A percentile compares a stretch with the other conserved stretches of the same genome.
These are phyloP conservation scores for Bruguiera hainesii DNA, from an alignment of 441 rosid genomes.

Conservation along the genomic window DNA sequence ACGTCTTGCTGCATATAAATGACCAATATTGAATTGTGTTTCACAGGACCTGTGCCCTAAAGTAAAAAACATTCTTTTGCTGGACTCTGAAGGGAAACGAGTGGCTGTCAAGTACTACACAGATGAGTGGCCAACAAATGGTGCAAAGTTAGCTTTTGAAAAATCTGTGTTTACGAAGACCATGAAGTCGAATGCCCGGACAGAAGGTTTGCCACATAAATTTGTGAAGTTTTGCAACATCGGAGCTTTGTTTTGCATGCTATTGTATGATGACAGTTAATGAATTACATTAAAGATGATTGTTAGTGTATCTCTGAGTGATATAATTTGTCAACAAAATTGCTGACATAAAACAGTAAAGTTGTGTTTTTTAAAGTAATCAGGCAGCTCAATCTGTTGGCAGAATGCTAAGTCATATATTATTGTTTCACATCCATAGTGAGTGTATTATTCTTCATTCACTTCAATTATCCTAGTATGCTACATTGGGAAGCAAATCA, in stretches of 20 bases:
- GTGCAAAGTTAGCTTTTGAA: constrained; percentile 66
- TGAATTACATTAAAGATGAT: not conserved
- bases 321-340: not conserved
- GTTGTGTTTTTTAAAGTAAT: not conserved
- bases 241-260: not conserved
- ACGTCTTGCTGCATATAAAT: not conserved
- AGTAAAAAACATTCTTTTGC: constrained; percentile 82
- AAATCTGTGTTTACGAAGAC: constrained; percentile 68
- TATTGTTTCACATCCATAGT: not conserved
- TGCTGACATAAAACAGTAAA: not conserved
- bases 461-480: not conserved
- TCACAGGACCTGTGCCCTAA: constrained; percentile 68
- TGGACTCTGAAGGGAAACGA: constrained; percentile 94
- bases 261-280: not conserved
- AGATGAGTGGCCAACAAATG: constrained; percentile 84
- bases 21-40: not conserved
- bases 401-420: not conserved
- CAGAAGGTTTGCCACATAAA: constrained; percentile 51
- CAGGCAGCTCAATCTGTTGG: not conserved
- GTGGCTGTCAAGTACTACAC: constrained; percentile 83
- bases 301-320: not conserved
- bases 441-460: not conserved
- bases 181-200: constrained; percentile 78
- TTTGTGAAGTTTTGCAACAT: not conserved
- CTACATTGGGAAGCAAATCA: not conserved